Evolutionary conservation across 805 yeast species (phyloP), one percentile per base, ranked within the genome.

Genomic region (Pichia scutulata): DNA sequence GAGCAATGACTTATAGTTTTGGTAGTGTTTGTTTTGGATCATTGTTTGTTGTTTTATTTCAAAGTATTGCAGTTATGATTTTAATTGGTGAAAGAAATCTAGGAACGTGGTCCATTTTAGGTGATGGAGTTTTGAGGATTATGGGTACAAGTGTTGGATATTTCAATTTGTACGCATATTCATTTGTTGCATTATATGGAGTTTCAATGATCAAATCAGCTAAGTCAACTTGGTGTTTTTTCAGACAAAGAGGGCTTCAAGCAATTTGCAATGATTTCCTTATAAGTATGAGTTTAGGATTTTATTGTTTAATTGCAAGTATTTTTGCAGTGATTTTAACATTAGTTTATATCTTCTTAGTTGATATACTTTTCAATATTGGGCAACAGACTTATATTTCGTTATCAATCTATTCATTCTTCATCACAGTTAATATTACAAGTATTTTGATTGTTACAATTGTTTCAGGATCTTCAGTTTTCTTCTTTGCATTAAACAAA

Each of bases 181-280:
- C 93, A 39, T 86, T 81, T 62, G 76, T 90, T 62, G 95, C 97
- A 0, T 73, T 90, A n/a, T 90, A 89, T 66, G 97, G 97, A 39
- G 81, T 80, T 57, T 71, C 78, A 33, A 89, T 89, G 62, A 57
- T 85, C 42, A 72, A 74, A 25, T 82, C 95, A 2, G 89, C 95
- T 0, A 84, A 76, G 59, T 88, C 85, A 47, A 85, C 97, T 0
- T 81, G 86, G 77, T 75, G 77, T 53, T 71, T 90, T 68, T 66
- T 89, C 55, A 76, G 84, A 60, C 78, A 75, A 61, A 85, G 87
- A 64, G 97, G 96, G 26, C 70, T 86, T 66, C 90, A 84, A 65
- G 95, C 93, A 1, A 67, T 89, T 58, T 76, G 87, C 52, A 89
- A 89, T 64, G 96, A 92, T 67, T 82, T 86, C 59, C 73, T 90